Percentiles rank a stretch among this genome's conserved stretches.
Conservation (phyloP, 257 asterid species). For the Buddleja alternifolia region DNA sequence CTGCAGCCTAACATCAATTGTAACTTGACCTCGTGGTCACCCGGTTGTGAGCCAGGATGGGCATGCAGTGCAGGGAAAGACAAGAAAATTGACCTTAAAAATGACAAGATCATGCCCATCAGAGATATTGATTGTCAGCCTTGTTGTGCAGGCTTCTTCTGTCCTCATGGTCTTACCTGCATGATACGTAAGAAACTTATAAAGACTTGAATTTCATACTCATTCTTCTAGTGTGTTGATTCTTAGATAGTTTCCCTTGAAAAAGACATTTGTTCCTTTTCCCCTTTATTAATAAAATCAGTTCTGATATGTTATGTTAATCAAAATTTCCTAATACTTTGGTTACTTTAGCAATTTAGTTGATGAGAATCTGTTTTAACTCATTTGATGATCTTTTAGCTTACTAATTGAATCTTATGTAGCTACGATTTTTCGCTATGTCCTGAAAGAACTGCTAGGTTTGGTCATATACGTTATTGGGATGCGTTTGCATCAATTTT, state of each 20-base stretch:
- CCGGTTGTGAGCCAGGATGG: slow-evolving; percentile 99
- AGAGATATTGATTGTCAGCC: slow-evolving; percentile 65
- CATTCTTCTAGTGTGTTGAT: background rate
- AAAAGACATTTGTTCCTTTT: background rate
- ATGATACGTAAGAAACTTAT: slow-evolving; percentile 74
- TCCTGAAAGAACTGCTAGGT: too few relatives aligned
- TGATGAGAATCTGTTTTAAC: background rate
- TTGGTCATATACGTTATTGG: too few relatives aligned
- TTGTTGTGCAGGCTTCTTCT: slow-evolving; percentile 95
- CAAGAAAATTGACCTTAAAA: slow-evolving; percentile 56
- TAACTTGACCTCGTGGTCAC: slow-evolving; percentile 74
- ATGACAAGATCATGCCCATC: slow-evolving; percentile 58
- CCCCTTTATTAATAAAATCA: background rate
- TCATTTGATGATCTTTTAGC: background rate
- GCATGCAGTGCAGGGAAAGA: slow-evolving; percentile 63
- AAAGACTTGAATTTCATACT: background rate
- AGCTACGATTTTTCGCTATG: background rate
- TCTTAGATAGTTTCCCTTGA: background rate
- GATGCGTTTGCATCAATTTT: too few relatives aligned
- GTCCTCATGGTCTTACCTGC: slow-evolving; percentile 98
- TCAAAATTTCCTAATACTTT: background rate
- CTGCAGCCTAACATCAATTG: slow-evolving; percentile 82
- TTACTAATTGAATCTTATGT: background rate
- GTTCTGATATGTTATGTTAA: too few relatives aligned
- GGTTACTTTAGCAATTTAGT: background rate